Evolutionary conservation across 2,329 filamentous ascomycete species (phyloP).

Genomic region (Diplodia mutila): DNA sequence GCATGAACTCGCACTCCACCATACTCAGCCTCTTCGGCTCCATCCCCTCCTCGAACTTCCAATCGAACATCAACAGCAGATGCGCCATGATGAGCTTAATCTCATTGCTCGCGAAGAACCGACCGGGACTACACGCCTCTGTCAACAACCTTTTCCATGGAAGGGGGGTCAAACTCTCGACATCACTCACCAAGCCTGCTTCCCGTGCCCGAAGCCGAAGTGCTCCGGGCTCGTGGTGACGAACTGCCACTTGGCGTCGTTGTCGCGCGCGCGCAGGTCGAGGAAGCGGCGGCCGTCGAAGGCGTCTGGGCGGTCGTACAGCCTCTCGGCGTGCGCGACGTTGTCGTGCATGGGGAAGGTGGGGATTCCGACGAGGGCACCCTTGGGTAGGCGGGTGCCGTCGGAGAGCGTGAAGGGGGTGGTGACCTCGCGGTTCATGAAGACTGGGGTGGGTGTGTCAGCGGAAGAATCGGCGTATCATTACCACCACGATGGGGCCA

Average conservation of each 20-base stretch:
- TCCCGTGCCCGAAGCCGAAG: slow-evolving; percentile 30
- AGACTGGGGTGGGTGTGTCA: not conserved
- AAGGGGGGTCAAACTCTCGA: not conserved
- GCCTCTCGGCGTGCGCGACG: too few species aligned
- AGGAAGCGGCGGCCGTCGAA: slow-evolving; percentile 14
- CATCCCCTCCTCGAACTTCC: not conserved
- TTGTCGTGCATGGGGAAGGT: not conserved
- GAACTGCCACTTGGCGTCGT: slow-evolving; percentile 26
- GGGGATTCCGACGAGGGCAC: slow-evolving; percentile 5
- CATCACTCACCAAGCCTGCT: slow-evolving; percentile 14
- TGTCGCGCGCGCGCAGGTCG: not conserved
- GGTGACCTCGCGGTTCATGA: not conserved
- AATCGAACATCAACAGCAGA: slow-evolving; percentile 5
- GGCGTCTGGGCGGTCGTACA: not conserved
- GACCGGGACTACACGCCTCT: slow-evolving; percentile 33
- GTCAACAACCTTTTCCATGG: slow-evolving; percentile 31
- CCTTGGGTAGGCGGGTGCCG: slow-evolving; percentile 5
- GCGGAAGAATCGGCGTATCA: too few species aligned
- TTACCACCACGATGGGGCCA: too few species aligned
- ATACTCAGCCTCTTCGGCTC: not conserved
- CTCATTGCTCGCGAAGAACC: slow-evolving; percentile 40
- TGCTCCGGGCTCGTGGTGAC: not conserved
- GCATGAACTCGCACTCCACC: not conserved
- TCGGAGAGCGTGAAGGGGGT: slow-evolving; percentile 1
- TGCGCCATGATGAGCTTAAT: slow-evolving; percentile 39